A percentile compares a stretch with the other conserved stretches of the same genome.
These are phyloP conservation scores for Ascochyta lentis DNA, from an alignment of 2,329 filamentous ascomycete species.

Conservation along the genomic window DNA sequence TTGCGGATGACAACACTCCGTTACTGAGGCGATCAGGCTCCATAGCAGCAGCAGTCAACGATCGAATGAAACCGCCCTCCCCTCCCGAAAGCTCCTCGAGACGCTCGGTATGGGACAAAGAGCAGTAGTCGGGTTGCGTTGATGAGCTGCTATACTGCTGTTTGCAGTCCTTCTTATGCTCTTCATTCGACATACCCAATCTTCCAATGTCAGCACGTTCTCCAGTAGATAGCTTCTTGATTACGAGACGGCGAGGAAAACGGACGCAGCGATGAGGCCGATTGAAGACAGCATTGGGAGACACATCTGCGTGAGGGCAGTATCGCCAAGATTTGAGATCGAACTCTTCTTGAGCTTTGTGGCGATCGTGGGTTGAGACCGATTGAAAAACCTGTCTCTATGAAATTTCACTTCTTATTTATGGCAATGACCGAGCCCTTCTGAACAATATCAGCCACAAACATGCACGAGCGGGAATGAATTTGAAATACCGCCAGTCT, in stretches of 20 bases:
- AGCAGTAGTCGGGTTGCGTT: background rate
- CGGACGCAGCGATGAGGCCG: slow-evolving; percentile 27
- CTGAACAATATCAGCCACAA: slow-evolving; percentile 11
- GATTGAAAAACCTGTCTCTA: slow-evolving; percentile 28
- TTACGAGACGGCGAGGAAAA: slow-evolving; percentile 27
- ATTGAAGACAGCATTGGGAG: slow-evolving; percentile 33
- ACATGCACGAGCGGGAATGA: background rate
- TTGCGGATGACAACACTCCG: slow-evolving; percentile 35
- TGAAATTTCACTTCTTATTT: slow-evolving; percentile 37
- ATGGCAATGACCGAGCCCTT: slow-evolving; percentile 44
- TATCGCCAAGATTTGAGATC: slow-evolving; percentile 40
- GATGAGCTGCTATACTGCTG: background rate
- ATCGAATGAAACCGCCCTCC: slow-evolving; percentile 36
- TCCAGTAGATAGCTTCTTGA: background rate
- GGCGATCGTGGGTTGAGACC: slow-evolving; percentile 37
- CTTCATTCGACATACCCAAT: slow-evolving; percentile 9
- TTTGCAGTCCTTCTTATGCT: slow-evolving; percentile 12
- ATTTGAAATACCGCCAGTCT: slow-evolving; percentile 24
- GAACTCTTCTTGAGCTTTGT: slow-evolving; percentile 42
- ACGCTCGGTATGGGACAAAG: background rate
- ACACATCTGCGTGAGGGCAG: slow-evolving; percentile 39
- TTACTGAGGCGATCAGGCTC: slow-evolving; percentile 25
- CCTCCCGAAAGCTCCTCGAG: slow-evolving; percentile 29
- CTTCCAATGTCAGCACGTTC: background rate
- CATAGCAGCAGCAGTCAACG: slow-evolving; percentile 21